Evolutionary conservation across 2,329 filamentous ascomycete species (phyloP).

Genomic region (Neurospora sp.): DNA sequence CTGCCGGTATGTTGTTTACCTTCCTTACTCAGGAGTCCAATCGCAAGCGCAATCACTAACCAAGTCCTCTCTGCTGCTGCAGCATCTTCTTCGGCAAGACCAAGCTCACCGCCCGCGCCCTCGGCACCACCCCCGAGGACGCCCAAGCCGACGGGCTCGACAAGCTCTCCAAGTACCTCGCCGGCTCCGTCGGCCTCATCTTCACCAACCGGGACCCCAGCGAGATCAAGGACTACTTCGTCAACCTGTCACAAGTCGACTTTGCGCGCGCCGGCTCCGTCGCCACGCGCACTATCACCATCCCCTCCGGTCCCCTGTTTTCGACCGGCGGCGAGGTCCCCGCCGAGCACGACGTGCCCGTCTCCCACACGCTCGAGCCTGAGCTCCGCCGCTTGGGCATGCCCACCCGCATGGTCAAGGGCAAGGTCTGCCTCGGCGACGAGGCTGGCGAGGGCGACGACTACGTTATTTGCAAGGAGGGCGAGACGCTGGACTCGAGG

Average conservation of each 20-base stretch:
- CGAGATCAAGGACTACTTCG: constrained; percentile 64
- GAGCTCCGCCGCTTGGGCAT: constrained; percentile 83
- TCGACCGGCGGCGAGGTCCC: constrained; percentile 72
- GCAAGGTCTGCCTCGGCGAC: constrained; percentile 66
- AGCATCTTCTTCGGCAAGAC: constrained; percentile 97
- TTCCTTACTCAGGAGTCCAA: too few relatives aligned
- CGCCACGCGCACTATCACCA: constrained; percentile 64
- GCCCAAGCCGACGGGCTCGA: constrained; percentile 74
- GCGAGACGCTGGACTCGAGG: constrained; percentile 75
- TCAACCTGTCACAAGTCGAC: constrained; percentile 63
- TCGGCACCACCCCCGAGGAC: constrained; percentile 68
- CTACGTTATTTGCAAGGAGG: constrained; percentile 79
- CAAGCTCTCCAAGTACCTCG: constrained; percentile 57
- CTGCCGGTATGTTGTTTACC: constrained; percentile 53
- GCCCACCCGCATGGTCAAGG: constrained; percentile 80
- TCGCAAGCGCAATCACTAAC: too few relatives aligned
- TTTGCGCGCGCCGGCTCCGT: constrained; percentile 80
- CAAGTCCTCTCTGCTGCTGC: too few relatives aligned
- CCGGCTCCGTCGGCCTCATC: constrained; percentile 79
- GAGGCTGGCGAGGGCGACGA: constrained; percentile 43
- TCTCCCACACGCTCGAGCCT: constrained; percentile 84
- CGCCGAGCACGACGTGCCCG: constrained; percentile 70
- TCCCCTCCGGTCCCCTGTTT: constrained; percentile 78
- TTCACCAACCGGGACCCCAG: constrained; percentile 71
- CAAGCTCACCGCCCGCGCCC: constrained; percentile 94